Evolutionary conservation across 2,329 filamentous ascomycete species (phyloP).

Genomic region (Apiospora phragmitis): DNA sequence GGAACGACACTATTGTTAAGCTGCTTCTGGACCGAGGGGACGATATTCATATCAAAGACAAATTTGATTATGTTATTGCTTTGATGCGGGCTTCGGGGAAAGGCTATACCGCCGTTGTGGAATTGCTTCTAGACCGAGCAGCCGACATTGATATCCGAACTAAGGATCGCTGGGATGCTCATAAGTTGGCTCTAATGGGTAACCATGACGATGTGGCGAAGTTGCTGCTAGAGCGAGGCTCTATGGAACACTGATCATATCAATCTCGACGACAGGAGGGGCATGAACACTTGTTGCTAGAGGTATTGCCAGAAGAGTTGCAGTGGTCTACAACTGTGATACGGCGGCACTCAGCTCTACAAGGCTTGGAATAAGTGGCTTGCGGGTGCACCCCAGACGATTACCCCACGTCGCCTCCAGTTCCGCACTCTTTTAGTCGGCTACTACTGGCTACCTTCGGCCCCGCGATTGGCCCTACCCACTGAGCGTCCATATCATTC

Average conservation of each 20-base stretch:
- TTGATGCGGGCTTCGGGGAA: not conserved
- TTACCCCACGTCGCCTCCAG: not conserved
- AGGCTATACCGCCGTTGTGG: not conserved
- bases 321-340: too few relatives aligned
- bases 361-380: not conserved
- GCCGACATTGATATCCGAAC: not conserved
- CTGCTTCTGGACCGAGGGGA: constrained; percentile 11
- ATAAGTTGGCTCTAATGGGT: not conserved
- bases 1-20: constrained; percentile 13
- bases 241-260: not conserved
- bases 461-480: not conserved
- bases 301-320: too few relatives aligned
- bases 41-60: too few relatives aligned
- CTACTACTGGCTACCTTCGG: not conserved
- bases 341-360: too few relatives aligned
- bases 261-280: too few relatives aligned
- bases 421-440: not conserved
- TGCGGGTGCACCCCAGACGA: not conserved
- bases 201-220: not conserved
- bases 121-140: not conserved
- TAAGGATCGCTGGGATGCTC: not conserved
- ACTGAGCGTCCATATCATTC: not conserved
- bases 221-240: not conserved
- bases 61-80: too few relatives aligned
- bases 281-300: too few relatives aligned